These are phyloP conservation scores for Xylariales sp. DNA, from an alignment of 2,329 filamentous ascomycete genomes.

Conservation along the genomic window DNA sequence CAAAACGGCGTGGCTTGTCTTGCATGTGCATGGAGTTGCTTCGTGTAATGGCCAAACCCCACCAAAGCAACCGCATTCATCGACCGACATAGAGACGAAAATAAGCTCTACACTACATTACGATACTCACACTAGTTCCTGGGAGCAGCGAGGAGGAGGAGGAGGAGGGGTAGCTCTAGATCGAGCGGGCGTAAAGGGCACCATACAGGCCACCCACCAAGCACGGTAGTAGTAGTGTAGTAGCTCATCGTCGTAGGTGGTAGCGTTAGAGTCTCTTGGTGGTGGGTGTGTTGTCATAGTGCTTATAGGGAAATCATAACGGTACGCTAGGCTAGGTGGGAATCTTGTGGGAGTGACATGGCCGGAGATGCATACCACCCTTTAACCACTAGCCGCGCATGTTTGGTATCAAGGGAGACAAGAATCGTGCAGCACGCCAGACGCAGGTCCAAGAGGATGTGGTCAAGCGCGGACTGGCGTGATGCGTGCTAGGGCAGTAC, in stretches of 20 bases:
- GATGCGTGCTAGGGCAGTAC: conserved; percentile 15
- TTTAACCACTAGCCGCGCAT: conserved; percentile 23
- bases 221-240: too few species aligned
- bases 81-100: conserved; percentile 25
- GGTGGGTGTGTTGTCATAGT: background rate
- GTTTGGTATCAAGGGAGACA: conserved; percentile 18
- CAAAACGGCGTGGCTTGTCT: conserved; percentile 24
- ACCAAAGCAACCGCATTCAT: conserved; percentile 31
- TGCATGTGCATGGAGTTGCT: conserved; percentile 24
- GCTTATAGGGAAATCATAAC: background rate
- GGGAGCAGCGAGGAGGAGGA: background rate
- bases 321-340: background rate
- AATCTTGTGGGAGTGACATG: conserved; percentile 25
- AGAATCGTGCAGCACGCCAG: conserved; percentile 48
- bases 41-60: conserved; percentile 22
- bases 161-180: conserved; percentile 15
- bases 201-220: background rate
- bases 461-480: conserved; percentile 52
- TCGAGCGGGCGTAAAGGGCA: conserved; percentile 2
- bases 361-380: conserved; percentile 30
- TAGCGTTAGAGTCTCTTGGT: background rate
- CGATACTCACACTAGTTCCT: background rate
- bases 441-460: conserved; percentile 58
- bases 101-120: conserved; percentile 5
- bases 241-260: background rate